phyloP scores from a whole-genome alignment of 1,284 basidiomycete species.

The Papiliotrema laurentii region DNA sequence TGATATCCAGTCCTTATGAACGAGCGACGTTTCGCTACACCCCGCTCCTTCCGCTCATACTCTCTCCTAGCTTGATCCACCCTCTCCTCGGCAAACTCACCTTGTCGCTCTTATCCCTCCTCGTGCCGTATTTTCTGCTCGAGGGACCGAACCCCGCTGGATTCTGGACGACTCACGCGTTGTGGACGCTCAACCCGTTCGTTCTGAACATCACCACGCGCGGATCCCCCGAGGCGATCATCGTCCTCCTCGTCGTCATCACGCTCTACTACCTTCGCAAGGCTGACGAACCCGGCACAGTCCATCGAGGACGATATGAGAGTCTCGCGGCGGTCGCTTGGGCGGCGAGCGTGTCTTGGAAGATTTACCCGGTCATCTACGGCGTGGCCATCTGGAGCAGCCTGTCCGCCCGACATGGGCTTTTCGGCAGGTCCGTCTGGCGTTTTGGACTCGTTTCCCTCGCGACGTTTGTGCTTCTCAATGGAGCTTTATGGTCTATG shows the following conservation, averaged over 20 bases:
- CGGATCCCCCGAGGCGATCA: constrained; percentile 87
- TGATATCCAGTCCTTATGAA: constrained; percentile 71
- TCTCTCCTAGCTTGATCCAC: constrained; percentile 77
- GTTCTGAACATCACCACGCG: constrained; percentile 94
- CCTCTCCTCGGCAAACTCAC: constrained; percentile 84
- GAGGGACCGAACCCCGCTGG: constrained; percentile 8
- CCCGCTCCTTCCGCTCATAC: constrained; percentile 76
- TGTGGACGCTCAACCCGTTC: constrained; percentile 87
- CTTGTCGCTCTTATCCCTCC: constrained; percentile 78
- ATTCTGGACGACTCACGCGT: constrained; percentile 46
- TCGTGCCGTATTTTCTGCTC: constrained; percentile 76
- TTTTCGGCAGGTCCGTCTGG: constrained; percentile 59
- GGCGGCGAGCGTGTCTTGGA: constrained; percentile 83
- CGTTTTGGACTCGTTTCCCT: constrained; percentile 67
- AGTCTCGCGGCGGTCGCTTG: constrained; percentile 63
- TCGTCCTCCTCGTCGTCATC: constrained; percentile 73
- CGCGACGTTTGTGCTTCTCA: constrained; percentile 64
- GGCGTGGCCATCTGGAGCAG: constrained; percentile 68
- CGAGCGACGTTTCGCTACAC: constrained; percentile 95
- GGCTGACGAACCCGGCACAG: background rate
- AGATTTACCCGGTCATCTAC: constrained; percentile 93
- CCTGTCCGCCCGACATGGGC: constrained; percentile 48
- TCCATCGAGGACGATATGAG: constrained; percentile 23
- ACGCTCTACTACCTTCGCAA: constrained; percentile 52
- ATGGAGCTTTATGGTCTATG: constrained; percentile 68